phyloP scores from a whole-genome alignment of 768 basidiomycete species.

The Psilocybe subaeruginosa region DNA sequence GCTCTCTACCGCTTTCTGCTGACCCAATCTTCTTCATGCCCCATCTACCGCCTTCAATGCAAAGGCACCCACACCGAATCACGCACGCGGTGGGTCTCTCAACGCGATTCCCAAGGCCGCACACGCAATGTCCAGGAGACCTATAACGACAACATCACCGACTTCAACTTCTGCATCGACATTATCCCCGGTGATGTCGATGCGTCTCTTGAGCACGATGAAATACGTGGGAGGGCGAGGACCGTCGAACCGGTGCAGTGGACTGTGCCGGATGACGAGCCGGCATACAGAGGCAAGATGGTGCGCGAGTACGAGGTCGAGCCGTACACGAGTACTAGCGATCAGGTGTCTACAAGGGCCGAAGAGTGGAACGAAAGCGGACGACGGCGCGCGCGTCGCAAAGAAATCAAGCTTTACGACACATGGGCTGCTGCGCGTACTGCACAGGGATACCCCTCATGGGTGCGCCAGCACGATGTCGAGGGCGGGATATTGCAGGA shows the following conservation, averaged over 20 bases:
- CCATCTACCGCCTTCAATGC: conserved; percentile 51
- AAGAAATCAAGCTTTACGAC: conserved; percentile 45
- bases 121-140: conserved; percentile 36
- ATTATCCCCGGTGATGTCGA: conserved; percentile 29
- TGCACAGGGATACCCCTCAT: conserved; percentile 53
- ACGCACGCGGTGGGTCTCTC: conserved; percentile 48
- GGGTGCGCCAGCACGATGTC: conserved; percentile 31
- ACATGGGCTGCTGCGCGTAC: conserved; percentile 48
- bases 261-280: conserved; percentile 64
- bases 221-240: background rate
- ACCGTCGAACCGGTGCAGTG: conserved; percentile 47
- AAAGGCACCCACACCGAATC: conserved; percentile 61
- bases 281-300: conserved; percentile 68
- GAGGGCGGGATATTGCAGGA: conserved; percentile 12
- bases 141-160: conserved; percentile 62
- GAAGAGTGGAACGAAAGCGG: conserved; percentile 18
- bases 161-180: conserved; percentile 74
- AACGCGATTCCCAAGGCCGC: conserved; percentile 36
- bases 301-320: conserved; percentile 52
- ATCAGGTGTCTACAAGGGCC: background rate
- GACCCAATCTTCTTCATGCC: conserved; percentile 49
- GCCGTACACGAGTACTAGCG: conserved; percentile 16
- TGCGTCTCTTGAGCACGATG: background rate
- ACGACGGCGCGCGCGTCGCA: conserved; percentile 40
- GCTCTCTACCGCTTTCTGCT: conserved; percentile 77